A percentile compares a stretch with the other conserved stretches of the same genome.
Conservation (phyloP, 176 grass and related monocot genomes). For the Canna indica region DNA sequence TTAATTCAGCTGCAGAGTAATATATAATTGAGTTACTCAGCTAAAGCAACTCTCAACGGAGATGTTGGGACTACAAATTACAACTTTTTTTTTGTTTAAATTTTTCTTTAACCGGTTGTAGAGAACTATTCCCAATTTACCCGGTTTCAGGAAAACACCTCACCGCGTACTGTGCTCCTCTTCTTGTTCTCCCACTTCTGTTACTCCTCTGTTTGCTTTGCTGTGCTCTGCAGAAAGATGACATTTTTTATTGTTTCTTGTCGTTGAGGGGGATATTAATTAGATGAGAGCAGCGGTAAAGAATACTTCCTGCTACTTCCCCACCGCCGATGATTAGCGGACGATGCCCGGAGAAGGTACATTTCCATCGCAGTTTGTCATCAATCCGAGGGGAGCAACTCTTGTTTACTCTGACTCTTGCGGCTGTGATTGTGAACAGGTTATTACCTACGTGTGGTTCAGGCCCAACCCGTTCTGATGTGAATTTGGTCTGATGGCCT, state of each 20-base stretch:
- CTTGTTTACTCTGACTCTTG: neutral
- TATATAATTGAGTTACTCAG: no score
- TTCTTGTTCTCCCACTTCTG: neutral
- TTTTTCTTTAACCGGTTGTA: no score
- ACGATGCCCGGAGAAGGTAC: constrained; percentile 35
- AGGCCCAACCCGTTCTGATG: constrained; percentile 61
- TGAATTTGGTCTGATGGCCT: neutral
- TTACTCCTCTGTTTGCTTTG: neutral
- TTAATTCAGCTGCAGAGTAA: no score
- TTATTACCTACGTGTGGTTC: constrained; percentile 29
- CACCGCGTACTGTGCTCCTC: no score
- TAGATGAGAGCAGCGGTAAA: constrained; percentile 66
- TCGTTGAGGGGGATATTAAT: neutral
- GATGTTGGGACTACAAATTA: no score
- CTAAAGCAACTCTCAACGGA: no score
- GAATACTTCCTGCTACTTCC: constrained; percentile 21
- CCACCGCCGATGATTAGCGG: constrained; percentile 40
- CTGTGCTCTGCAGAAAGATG: neutral
- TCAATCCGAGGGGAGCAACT: neutral
- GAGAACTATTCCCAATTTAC: no score
- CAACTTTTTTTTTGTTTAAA: no score
- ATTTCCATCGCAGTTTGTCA: constrained; percentile 13
- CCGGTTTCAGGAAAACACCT: no score
- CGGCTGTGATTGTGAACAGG: constrained; percentile 8
- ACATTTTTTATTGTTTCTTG: neutral